Evolutionary conservation across 352 stramenopile species (phyloP).

Genomic region (Phytopythium litorale): DNA sequence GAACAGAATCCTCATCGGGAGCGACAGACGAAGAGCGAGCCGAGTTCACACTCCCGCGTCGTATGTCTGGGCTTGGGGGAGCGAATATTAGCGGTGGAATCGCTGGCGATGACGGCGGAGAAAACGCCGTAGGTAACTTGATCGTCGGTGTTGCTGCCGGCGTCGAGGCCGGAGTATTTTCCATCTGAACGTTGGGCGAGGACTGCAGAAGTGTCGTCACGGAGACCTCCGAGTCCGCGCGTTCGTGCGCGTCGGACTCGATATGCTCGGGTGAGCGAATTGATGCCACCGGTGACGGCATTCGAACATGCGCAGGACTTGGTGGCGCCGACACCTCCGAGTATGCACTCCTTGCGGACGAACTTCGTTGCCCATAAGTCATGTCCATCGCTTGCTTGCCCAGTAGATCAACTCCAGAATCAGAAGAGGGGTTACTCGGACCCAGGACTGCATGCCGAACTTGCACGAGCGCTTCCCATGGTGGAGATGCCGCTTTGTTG

Average conservation of each 20-base stretch:
- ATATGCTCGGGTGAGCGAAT: not conserved
- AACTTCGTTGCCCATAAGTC: not conserved
- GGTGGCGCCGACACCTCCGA: not conserved
- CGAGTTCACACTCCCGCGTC: not conserved
- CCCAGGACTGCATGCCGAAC: slow-evolving; percentile 53
- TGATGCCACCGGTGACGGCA: slow-evolving; percentile 4
- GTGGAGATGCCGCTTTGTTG: slow-evolving; percentile 62
- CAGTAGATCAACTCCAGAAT: no score
- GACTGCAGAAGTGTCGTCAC: not conserved
- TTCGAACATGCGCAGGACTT: not conserved
- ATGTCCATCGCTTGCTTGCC: slow-evolving; percentile 4
- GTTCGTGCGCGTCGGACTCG: not conserved
- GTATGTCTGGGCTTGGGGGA: slow-evolving; percentile 6
- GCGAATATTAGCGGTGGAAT: slow-evolving; percentile 7
- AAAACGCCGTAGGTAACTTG: not conserved
- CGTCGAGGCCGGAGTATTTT: not conserved
- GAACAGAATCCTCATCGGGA: not conserved
- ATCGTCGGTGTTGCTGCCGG: not conserved
- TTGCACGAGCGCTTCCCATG: slow-evolving; percentile 74
- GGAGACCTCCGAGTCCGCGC: not conserved
- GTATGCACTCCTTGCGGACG: not conserved
- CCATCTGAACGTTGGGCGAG: not conserved
- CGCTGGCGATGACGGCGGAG: slow-evolving; percentile 8
- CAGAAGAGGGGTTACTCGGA: not conserved
- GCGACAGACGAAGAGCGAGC: not conserved